These are phyloP conservation scores for Fomitopsis pinicola DNA, from an alignment of 1,284 basidiomycete species.

Conservation along the genomic window DNA sequence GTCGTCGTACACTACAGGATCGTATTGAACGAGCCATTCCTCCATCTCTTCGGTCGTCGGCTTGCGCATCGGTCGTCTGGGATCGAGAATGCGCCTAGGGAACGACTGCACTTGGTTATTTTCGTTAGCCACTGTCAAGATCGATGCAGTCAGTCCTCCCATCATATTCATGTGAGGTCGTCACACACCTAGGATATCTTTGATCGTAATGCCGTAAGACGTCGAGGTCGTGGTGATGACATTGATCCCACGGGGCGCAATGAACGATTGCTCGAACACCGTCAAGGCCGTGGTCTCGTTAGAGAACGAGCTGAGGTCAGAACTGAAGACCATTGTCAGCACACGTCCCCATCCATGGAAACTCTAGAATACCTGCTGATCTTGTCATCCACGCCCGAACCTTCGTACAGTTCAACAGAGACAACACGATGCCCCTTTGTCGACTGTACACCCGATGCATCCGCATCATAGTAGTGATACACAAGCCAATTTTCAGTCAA, in stretches of 20 bases:
- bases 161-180: not conserved
- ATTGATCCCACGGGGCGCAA: constrained; percentile 66
- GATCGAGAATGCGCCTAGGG: constrained; percentile 76
- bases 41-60: constrained; percentile 78
- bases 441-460: constrained; percentile 40
- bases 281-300: constrained; percentile 46
- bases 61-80: constrained; percentile 79
- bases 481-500: constrained; percentile 94
- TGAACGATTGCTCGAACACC: constrained; percentile 68
- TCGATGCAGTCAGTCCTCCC: not conserved
- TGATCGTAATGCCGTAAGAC: constrained; percentile 84
- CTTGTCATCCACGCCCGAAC: constrained; percentile 57
- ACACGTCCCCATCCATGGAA: too few species aligned
- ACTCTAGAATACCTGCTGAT: constrained; percentile 50
- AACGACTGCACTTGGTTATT: constrained; percentile 75
- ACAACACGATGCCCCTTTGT: constrained; percentile 71
- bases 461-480: constrained; percentile 75
- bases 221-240: constrained; percentile 76
- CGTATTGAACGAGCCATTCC: constrained; percentile 84
- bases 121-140: constrained; percentile 64
- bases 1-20: constrained; percentile 73
- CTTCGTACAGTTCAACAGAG: constrained; percentile 87
- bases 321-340: constrained; percentile 36
- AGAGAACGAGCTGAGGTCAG: constrained; percentile 70
- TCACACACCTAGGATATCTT: constrained; percentile 77